Base-by-base conservation (phyloP, 2,329 filamentous ascomycete species). In the Fusarium sp. region DNA sequence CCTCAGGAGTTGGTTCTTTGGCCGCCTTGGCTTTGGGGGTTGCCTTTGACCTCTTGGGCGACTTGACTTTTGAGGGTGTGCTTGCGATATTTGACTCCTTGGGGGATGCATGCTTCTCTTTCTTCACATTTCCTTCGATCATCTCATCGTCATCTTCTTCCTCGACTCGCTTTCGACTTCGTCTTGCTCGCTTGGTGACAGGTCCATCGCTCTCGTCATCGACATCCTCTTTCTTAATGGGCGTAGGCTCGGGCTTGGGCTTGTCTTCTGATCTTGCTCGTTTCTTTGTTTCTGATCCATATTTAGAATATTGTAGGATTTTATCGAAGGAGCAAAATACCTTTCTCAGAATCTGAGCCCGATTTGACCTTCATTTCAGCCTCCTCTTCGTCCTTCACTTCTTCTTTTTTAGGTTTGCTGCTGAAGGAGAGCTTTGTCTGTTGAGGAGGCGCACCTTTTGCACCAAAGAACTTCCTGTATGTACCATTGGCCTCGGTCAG, bases 371-470 rank as follows among this genome's bases (percentile, higher is more conserved):
- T 80, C 45, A 47, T 77, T 58, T 78, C 75, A 59, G 74, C 75
- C 14, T 79, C 79, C 20, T 62, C 73, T 53, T 82, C 75, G 22
- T 82, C 74, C 24, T 81, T 79, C 17, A 80, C 70, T 57, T 82
- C 80, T 53, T 80, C 71, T 75, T 83, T 84, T 70, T 82, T 69
- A 4, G 70, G 79, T 79, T 90, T 90, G 55, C 90, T 91, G 41
- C 91, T 90, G 79, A 97, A 97, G 0, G 92, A 88, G 44, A 97
- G 85, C 76, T 91, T 96, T 3, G 93, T 92, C 82, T 98, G 94
- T 81, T 94, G 92, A 42, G 88, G 87, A 18, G 88, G 73, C 10
- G 75, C 85, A 1, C 88, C 82, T 75, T 88, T 89, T 10, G 87
- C 82, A 57, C 90, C 91, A 80, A 98, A 97, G 85, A 98, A 98